Evolutionary conservation across 345 rosid species (phyloP).

Genomic region (Cardiospermum halicacabum): DNA sequence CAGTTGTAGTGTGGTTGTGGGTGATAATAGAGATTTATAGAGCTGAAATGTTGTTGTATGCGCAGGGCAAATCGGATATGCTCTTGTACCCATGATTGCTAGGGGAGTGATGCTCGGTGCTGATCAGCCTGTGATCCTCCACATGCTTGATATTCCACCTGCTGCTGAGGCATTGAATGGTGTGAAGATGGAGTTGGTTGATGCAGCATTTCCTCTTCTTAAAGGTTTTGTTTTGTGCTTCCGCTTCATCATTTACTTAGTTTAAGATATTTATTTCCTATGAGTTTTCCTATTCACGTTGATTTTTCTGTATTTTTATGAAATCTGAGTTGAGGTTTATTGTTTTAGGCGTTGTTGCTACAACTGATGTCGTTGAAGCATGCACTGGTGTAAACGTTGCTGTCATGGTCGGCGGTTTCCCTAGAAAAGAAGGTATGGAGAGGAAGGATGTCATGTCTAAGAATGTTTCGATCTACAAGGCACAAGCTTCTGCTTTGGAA

Average conservation of each 20-base stretch:
- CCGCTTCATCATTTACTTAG: neutral
- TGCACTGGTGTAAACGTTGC: conserved; percentile 91
- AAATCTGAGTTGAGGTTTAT: conserved; percentile 15
- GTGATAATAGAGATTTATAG: neutral
- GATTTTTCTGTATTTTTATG: conserved; percentile 7
- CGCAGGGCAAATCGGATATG: conserved; percentile 99
- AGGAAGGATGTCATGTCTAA: conserved; percentile 98
- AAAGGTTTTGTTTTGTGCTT: conserved; percentile 45
- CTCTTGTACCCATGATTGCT: conserved; percentile 98
- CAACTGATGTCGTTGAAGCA: conserved; percentile 91
- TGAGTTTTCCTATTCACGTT: neutral
- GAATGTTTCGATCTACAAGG: conserved; percentile 93
- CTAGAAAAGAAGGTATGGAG: conserved; percentile 99
- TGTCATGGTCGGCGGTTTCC: conserved; percentile 99
- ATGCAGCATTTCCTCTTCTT: conserved; percentile 97
- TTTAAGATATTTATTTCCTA: neutral
- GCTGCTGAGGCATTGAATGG: conserved; percentile 98
- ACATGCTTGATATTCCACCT: conserved; percentile 97
- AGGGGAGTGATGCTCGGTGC: conserved; percentile 96
- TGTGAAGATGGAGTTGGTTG: conserved; percentile 95
- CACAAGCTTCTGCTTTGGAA: conserved; percentile 96
- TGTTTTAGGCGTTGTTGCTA: conserved; percentile 88
- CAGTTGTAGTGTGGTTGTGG: neutral
- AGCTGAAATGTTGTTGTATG: conserved; percentile 1
- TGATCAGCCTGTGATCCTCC: conserved; percentile 98